These are phyloP conservation scores for Pichia sp. DNA, from an alignment of 1,139 yeast species.

Conservation along the genomic window DNA sequence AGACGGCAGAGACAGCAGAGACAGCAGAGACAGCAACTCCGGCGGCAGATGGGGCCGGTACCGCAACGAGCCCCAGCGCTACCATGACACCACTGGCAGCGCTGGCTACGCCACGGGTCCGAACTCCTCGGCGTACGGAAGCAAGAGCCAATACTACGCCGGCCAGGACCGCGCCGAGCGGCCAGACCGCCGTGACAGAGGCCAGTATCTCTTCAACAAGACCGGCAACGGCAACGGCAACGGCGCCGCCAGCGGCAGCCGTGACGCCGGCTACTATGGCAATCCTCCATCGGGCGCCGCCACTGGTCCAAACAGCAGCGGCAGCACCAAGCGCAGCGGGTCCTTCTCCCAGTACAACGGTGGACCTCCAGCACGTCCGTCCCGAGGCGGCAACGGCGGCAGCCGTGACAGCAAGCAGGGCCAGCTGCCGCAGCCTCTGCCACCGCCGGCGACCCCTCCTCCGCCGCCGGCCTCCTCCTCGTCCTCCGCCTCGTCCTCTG, in stretches of 20 bases:
- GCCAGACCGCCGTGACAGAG: background rate
- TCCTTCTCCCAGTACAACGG: background rate
- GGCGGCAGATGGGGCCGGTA: background rate
- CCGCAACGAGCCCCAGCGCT: background rate
- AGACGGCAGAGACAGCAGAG: background rate
- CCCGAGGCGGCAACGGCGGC: background rate
- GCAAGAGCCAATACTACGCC: background rate
- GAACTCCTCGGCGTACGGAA: background rate
- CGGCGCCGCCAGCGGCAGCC: background rate
- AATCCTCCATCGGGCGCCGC: background rate
- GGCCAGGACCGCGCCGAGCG: background rate
- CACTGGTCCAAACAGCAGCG: background rate
- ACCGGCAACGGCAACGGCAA: background rate
- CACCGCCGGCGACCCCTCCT: conserved; percentile 20
- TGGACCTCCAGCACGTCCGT: background rate
- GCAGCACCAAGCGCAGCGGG: background rate
- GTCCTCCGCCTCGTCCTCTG: conserved; percentile 19
- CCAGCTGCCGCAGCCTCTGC: conserved; percentile 11
- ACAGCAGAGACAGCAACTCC: background rate
- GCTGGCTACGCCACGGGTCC: background rate
- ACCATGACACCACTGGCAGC: background rate
- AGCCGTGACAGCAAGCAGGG: conserved; percentile 1
- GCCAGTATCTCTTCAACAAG: background rate
- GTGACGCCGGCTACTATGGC: background rate
- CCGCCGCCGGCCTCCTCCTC: conserved; percentile 3